Percentiles rank a stretch among this genome's conserved stretches.
phyloP scores from a whole-genome alignment of 1,284 basidiomycete genomes.

The Leccinum pachyderme region DNA sequence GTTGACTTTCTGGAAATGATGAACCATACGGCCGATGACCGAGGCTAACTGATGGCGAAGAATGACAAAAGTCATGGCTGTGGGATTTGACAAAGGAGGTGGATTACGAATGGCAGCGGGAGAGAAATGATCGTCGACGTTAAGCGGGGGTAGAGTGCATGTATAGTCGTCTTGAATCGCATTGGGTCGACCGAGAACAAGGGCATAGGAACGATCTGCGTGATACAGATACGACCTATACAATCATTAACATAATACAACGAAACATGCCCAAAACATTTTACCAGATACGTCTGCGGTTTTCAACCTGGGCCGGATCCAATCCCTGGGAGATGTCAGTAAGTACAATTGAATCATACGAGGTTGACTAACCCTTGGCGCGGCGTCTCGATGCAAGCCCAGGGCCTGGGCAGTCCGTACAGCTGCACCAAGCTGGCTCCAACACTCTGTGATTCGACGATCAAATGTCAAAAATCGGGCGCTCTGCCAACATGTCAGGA shows the following conservation, averaged over 20 bases:
- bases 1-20: conserved; percentile 91
- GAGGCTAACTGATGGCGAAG: conserved; percentile 79
- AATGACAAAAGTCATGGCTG: conserved; percentile 85
- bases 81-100: conserved; percentile 69
- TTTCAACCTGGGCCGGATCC: conserved; percentile 81
- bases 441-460: conserved; percentile 88
- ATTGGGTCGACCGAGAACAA: conserved; percentile 87
- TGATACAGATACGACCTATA: conserved; percentile 87
- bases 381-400: conserved; percentile 88
- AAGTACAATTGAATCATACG: conserved; percentile 4
- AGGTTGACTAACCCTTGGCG: conserved; percentile 63
- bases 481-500: conserved; percentile 49
- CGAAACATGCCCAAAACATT: conserved; percentile 9
- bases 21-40: conserved; percentile 90
- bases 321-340: conserved; percentile 51
- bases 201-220: conserved; percentile 88
- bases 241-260: conserved; percentile 10
- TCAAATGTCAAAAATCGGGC: conserved; percentile 90
- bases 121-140: conserved; percentile 71
- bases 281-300: conserved; percentile 87
- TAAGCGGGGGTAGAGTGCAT: conserved; percentile 79
- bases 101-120: conserved; percentile 42
- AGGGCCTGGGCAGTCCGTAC: conserved; percentile 93
- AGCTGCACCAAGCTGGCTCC: conserved; percentile 92
- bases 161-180: conserved; percentile 87